These are phyloP conservation scores for Dendrocalamus latiflorus DNA, from an alignment of 202 grass and related monocot species.

Conservation along the genomic window DNA sequence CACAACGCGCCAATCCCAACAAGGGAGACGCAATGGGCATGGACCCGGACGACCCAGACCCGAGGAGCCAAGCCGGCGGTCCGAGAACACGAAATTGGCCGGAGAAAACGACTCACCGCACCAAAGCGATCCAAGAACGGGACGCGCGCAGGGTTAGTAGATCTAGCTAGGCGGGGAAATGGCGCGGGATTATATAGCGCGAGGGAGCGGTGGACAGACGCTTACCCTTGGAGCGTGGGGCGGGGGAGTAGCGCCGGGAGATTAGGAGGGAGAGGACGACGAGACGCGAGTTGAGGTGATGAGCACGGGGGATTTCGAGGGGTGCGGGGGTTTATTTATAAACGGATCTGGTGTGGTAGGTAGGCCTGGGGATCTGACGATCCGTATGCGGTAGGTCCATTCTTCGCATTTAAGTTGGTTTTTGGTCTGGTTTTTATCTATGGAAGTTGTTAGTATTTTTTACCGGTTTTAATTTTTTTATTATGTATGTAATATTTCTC, in stretches of 20 bases:
- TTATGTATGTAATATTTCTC: no score
- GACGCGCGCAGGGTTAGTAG: not conserved
- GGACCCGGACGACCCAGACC: not conserved
- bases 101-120: constrained; percentile 7
- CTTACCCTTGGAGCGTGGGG: constrained; percentile 54
- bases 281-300: constrained; percentile 5
- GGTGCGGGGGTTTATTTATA: constrained; percentile 44
- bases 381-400: no score
- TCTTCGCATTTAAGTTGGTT: no score
- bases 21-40: not conserved
- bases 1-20: not conserved
- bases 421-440: no score
- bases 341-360: not conserved
- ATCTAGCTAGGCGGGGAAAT: not conserved
- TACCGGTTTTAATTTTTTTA: no score
- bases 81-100: not conserved
- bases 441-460: no score
- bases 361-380: no score
- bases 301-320: constrained; percentile 33
- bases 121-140: not conserved
- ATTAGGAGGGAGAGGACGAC: not conserved
- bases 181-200: not conserved
- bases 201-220: constrained; percentile 26
- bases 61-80: not conserved
- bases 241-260: no score